Evolutionary conservation across 306 rosid genomes (phyloP), one percentile per base, ranked within the genome.

Genomic region (Vigna radiata): DNA sequence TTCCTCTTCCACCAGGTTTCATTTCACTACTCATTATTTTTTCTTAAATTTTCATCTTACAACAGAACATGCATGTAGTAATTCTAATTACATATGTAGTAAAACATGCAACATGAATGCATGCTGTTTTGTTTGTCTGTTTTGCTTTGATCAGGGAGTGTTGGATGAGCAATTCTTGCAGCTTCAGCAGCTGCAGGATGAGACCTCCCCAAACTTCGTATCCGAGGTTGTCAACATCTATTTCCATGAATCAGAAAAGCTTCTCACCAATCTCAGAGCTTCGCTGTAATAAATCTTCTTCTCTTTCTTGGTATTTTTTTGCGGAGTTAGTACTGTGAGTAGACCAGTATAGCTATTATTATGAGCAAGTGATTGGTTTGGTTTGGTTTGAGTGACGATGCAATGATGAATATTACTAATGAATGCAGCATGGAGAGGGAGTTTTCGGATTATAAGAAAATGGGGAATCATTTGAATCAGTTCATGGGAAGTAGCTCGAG

Each of bases 401-500:
- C 21, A 16, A 2, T 49, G n/a, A 17, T 53, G 56, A 50, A 19
- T 41, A 2, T 9, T 9, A 41, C 12, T 41, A 61, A 49, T 49
- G 23, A 15, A 48, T 39, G 8, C 84, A 91, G 97, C 73, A 85
- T 82, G 90, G 98, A 92, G 37, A 87, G 81, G 68, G 96, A 94
- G 76, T 73, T 91, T 1, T 79, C 82, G 43, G 95, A 94, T 63
- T 90, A 87, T 86, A 92, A 83, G 86, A 95, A 92, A 79, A 86
- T 95, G 79, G 96, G 96, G 75, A 92, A 75, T 13, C 96, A 92
- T 83, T 87, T 95, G 95, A 95, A 95, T 84, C 98, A 95, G 82
- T 85, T 95, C 14, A 86, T 90, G 85, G 98, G 97, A 6, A 95
- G 98, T 77, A 95, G 98, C 77, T 95, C 98, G 0, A 95, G 98